A percentile compares a stretch with the other conserved stretches of the same genome.
These are phyloP conservation scores for Inonotus hispidus DNA, from an alignment of 1,284 basidiomycete species.

Conservation along the genomic window DNA sequence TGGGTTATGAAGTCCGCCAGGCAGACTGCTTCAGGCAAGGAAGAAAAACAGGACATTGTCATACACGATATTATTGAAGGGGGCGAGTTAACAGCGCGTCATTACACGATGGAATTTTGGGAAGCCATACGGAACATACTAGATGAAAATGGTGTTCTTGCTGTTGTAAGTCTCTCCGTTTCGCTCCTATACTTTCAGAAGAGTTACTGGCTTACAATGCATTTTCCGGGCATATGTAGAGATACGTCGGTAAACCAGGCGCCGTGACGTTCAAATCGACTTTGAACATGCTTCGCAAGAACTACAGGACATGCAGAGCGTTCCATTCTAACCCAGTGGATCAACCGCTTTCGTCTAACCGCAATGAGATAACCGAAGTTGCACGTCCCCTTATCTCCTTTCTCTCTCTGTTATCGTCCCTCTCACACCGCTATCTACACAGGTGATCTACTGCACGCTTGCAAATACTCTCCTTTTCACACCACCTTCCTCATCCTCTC, in stretches of 20 bases:
- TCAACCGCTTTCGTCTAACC: not conserved
- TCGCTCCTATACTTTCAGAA: not conserved
- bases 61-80: slow-evolving; percentile 10
- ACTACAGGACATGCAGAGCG: slow-evolving; percentile 7
- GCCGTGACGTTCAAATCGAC: slow-evolving; percentile 13
- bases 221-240: slow-evolving; percentile 4
- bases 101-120: slow-evolving; percentile 13
- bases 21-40: not conserved
- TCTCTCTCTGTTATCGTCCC: not conserved
- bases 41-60: slow-evolving; percentile 6
- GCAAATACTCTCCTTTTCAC: slow-evolving; percentile 1
- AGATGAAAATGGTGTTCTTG: slow-evolving; percentile 4
- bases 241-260: slow-evolving; percentile 5
- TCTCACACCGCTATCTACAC: not conserved
- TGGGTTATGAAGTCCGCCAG: not conserved
- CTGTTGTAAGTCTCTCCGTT: slow-evolving; percentile 11
- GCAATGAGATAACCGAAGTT: not conserved
- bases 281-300: slow-evolving; percentile 9
- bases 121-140: not conserved
- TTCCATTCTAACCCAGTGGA: slow-evolving; percentile 6
- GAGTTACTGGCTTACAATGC: not conserved
- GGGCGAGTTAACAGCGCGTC: slow-evolving; percentile 3
- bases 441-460: slow-evolving; percentile 15
- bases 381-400: not conserved
- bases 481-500: not conserved